Conservation (phyloP, 1,284 basidiomycete species). For the Vanrija sp. region DNA sequence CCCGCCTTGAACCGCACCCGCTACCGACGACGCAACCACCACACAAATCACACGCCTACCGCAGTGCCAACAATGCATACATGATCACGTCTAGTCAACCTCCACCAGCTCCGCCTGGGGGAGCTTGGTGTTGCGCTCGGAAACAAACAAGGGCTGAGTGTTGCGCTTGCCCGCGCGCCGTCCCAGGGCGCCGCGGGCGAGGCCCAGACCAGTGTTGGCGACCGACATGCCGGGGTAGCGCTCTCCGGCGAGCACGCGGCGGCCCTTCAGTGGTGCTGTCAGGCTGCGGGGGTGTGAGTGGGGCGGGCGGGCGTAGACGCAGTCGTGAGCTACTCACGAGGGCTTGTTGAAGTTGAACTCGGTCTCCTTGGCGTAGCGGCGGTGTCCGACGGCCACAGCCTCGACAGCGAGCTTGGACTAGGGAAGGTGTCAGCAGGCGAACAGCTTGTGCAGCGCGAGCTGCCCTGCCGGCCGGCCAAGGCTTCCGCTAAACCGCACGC, state of each 20-base stretch:
- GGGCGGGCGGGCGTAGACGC: not conserved
- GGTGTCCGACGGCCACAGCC: slow-evolving; percentile 7
- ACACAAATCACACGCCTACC: not conserved
- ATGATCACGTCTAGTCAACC: not conserved
- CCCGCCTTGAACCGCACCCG: not conserved
- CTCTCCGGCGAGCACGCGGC: slow-evolving; percentile 40
- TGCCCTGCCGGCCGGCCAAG: too few species aligned
- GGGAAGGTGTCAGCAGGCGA: slow-evolving; percentile 15
- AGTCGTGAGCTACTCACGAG: not conserved
- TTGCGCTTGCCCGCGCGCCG: slow-evolving; percentile 10
- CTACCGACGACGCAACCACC: not conserved
- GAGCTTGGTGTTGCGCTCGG: too few species aligned
- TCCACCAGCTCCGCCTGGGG: not conserved
- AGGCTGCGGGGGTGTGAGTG: slow-evolving; percentile 3
- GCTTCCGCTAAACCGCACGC: too few species aligned
- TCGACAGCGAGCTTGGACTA: slow-evolving; percentile 22
- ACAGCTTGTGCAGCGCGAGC: too few species aligned
- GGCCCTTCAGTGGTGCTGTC: slow-evolving; percentile 23
- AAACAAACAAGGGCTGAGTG: slow-evolving; percentile 14
- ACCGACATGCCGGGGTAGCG: slow-evolving; percentile 40
- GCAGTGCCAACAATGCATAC: not conserved
- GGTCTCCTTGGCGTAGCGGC: slow-evolving; percentile 1
- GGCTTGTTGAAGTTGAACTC: not conserved
- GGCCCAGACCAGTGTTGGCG: slow-evolving; percentile 37
- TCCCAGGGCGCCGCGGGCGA: slow-evolving; percentile 42